These are phyloP conservation scores for Entomortierella lignicola DNA, from an alignment of 192 early-diverging fungal species.

Conservation along the genomic window DNA sequence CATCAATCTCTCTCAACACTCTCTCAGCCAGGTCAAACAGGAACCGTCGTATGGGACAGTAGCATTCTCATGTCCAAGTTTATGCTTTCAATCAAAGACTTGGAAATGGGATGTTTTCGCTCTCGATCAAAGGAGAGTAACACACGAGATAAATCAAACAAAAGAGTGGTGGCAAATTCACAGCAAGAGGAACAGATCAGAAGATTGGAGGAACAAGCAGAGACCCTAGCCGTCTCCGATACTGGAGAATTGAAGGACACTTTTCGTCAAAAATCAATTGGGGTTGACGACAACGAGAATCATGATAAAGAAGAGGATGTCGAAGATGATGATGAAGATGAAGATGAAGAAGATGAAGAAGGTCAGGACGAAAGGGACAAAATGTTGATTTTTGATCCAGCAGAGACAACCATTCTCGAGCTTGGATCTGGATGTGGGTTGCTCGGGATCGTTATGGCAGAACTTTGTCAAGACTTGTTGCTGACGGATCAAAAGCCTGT, in stretches of 20 bases:
- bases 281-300: neutral
- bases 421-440: slow-evolving; percentile 60
- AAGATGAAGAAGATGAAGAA: neutral
- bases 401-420: slow-evolving; percentile 45
- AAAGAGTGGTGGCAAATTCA: neutral
- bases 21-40: slow-evolving; percentile 57
- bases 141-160: neutral
- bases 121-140: neutral
- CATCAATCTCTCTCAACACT: slow-evolving; percentile 55
- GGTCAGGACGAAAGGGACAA: neutral
- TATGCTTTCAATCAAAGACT: slow-evolving; percentile 29
- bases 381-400: slow-evolving; percentile 30
- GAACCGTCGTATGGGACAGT: slow-evolving; percentile 59
- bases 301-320: neutral
- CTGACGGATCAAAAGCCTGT: slow-evolving; percentile 59
- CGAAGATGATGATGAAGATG: neutral
- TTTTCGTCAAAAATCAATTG: neutral
- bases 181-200: slow-evolving; percentile 24
- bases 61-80: slow-evolving; percentile 58
- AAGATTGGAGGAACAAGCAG: slow-evolving; percentile 36
- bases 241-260: slow-evolving; percentile 17
- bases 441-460: slow-evolving; percentile 55
- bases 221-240: slow-evolving; percentile 12
- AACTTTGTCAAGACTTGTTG: slow-evolving; percentile 50
- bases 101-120: slow-evolving; percentile 17